These are phyloP conservation scores for Trifolium pratense DNA, from an alignment of 306 rosid genomes.

Conservation along the genomic window DNA sequence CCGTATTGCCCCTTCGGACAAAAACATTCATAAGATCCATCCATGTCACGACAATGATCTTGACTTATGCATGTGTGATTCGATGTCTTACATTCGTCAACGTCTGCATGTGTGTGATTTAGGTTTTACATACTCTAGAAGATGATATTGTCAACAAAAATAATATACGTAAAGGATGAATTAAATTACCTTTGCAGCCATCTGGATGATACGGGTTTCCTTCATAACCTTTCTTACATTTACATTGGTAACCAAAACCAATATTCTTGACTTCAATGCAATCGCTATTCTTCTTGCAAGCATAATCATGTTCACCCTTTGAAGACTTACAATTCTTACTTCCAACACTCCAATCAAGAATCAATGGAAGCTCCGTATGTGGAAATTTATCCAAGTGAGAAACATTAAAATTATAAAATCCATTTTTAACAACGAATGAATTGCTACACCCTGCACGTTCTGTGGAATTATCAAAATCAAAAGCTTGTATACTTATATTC, in stretches of 20 bases:
- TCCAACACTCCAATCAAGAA: background rate
- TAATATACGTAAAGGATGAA: background rate
- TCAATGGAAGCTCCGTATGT: background rate
- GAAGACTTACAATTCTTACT: background rate
- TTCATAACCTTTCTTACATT: background rate
- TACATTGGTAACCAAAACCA: background rate
- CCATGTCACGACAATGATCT: background rate
- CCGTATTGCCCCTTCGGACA: slow-evolving; percentile 16
- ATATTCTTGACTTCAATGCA: background rate
- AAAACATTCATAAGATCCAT: slow-evolving; percentile 1
- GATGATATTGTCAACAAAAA: too few relatives aligned
- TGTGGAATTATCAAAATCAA: background rate
- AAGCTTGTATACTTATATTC: background rate
- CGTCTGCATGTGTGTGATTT: slow-evolving; percentile 6
- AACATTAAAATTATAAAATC: background rate
- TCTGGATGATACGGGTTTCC: background rate
- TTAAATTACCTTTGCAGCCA: background rate
- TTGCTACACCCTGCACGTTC: background rate
- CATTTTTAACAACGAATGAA: background rate
- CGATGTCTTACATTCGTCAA: background rate
- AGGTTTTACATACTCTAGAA: too few relatives aligned
- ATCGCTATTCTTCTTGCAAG: background rate
- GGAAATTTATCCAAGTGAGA: background rate
- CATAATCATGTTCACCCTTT: background rate
- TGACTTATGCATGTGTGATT: background rate